Conservation (phyloP, 257 asterid species). For the Solanum lycopersicoides region DNA sequence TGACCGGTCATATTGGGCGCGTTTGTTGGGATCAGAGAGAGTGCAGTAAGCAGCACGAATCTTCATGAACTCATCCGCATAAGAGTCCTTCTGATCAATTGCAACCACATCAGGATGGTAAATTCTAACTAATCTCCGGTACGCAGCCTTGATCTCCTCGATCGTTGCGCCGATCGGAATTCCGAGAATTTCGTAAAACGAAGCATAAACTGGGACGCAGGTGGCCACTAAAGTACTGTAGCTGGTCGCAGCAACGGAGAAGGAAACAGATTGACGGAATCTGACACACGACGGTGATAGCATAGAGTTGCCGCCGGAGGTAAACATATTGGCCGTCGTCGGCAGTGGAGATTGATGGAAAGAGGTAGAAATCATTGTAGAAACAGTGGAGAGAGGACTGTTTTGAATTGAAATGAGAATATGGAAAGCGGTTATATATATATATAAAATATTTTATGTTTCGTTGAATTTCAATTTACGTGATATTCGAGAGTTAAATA, state of each 20-base stretch:
- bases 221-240: slow-evolving; percentile 2
- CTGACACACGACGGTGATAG: neutral
- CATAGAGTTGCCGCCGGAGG: neutral
- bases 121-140: slow-evolving; percentile 4
- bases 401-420: neutral
- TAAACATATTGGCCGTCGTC: neutral
- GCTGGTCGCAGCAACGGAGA: slow-evolving; percentile 1
- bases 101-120: slow-evolving; percentile 10
- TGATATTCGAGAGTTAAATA: too few species aligned
- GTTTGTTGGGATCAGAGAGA: slow-evolving; percentile 4
- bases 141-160: slow-evolving; percentile 5
- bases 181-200: slow-evolving; percentile 4
- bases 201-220: neutral
- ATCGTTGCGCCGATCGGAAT: neutral
- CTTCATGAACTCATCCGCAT: slow-evolving; percentile 1
- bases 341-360: neutral
- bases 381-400: neutral
- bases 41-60: slow-evolving; percentile 5
- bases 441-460: too few species aligned
- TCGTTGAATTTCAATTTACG: too few species aligned
- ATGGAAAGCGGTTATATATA: neutral
- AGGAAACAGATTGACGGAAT: neutral
- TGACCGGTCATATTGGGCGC: neutral
- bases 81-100: neutral
- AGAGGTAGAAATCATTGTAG: neutral